Evolutionary conservation across 148 eudicot species (phyloP), one percentile per base, ranked within the genome.

Genomic region (Dysphania ambrosioides): DNA sequence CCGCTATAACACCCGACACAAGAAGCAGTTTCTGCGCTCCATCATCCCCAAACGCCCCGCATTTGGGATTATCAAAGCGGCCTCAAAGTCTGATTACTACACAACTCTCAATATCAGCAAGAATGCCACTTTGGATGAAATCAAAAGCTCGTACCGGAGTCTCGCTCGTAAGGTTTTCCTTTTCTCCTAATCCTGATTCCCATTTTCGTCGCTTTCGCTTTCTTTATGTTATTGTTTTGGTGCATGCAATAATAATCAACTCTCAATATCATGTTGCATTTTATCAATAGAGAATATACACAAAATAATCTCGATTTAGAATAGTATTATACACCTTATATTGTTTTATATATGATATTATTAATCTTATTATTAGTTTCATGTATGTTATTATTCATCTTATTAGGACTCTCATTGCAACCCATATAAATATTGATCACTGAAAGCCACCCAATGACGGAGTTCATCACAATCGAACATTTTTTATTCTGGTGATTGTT

Each of bases 151-250:
- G 70, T 93, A 91, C 66, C 85, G 93, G 11, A 85, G 81, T 51
- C 97, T 93, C 72, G 98, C 98, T 74, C 94, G 97, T 72, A 85
- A 89, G 98, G 98, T 93, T 74, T 38, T 35, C 12, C 38, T 31
- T 57, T 23, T 57, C 12, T 23, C 29, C 6, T 27, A 4, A 15
- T 3, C 16, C 4, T 47, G 21, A 15, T 47, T 47, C 16, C 53
- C 53, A 47, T 13, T 15, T n/a, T 72, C 19, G 49, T 2, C 62
- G 63, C 13, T n/a, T n/a, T n/a, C 15, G 23, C 1, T 2, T 31
- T 57, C 13, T 64, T n/a, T 6, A 12, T 11, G 3, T 15, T 11
- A 3, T 10, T 44, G 13, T 47, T 47, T 47, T 47, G 53, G 53
- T 47, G 53, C 53, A 15, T 47, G 53, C 53, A 44, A 10, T 44